Percentiles rank a stretch among this genome's conserved stretches.
Evolutionary conservation across 257 asterid species (phyloP).

Genomic region (Paulownia fortunei): DNA sequence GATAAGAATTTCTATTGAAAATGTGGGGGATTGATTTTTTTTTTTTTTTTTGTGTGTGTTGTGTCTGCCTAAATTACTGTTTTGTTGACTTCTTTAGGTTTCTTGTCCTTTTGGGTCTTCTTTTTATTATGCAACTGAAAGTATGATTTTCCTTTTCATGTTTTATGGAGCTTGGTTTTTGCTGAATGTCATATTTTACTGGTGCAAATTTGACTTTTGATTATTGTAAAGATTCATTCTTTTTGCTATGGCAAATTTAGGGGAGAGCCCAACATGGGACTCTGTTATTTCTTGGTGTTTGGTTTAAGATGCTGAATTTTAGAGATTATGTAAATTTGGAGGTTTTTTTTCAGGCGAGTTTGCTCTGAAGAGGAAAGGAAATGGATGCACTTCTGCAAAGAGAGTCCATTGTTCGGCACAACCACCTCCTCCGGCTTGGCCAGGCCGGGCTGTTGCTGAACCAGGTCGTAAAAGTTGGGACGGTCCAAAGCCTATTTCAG

Average conservation of each 20-base stretch:
- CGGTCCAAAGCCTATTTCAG: constrained; percentile 93
- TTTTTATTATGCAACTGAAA: too few relatives aligned
- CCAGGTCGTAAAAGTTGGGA: constrained; percentile 76
- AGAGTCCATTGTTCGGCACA: constrained; percentile 73
- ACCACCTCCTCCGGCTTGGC: constrained; percentile 95
- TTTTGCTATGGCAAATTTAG: background rate
- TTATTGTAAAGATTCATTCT: background rate
- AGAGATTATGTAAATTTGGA: constrained; percentile 14
- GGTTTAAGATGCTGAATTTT: constrained; percentile 18
- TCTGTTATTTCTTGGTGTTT: background rate
- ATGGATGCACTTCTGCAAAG: constrained; percentile 49
- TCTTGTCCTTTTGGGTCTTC: background rate
- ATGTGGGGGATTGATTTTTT: background rate
- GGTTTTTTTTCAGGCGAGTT: constrained; percentile 57
- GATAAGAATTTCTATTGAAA: background rate
- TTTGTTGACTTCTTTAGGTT: too few relatives aligned
- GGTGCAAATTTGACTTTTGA: background rate
- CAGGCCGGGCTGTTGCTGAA: constrained; percentile 82
- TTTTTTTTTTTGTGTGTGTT: too few relatives aligned
- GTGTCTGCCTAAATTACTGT: too few relatives aligned
- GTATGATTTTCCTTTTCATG: too few relatives aligned
- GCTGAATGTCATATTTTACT: background rate
- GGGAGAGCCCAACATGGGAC: background rate
- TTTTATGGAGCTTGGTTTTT: background rate
- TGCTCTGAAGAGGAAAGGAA: constrained; percentile 64